phyloP scores from a whole-genome alignment of 768 basidiomycete genomes.

The Mycena epipterygia region DNA sequence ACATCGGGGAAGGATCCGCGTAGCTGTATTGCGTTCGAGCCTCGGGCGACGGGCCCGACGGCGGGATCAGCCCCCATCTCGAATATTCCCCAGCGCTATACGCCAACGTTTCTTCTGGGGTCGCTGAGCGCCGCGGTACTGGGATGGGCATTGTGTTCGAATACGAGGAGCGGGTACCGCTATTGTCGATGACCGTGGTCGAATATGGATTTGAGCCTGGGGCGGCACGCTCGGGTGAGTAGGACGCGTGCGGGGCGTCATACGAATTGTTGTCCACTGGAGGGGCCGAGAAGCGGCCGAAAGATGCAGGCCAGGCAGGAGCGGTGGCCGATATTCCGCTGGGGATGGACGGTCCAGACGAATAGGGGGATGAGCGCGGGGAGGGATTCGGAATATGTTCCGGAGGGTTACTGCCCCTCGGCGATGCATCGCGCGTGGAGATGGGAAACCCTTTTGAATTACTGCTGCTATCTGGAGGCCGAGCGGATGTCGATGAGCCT shows the following conservation, averaged over 20 bases:
- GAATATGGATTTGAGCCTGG: background rate
- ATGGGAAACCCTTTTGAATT: background rate
- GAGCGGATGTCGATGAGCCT: slow-evolving; percentile 23
- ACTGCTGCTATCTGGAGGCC: slow-evolving; percentile 13
- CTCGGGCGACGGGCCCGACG: background rate
- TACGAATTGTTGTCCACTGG: background rate
- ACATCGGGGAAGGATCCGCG: background rate
- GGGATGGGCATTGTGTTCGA: slow-evolving; percentile 18
- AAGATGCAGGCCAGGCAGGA: slow-evolving; percentile 1
- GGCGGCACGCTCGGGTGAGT: background rate
- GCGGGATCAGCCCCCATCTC: slow-evolving; percentile 1
- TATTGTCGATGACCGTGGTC: background rate
- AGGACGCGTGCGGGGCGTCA: background rate
- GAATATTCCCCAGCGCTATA: slow-evolving; percentile 27
- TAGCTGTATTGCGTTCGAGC: background rate
- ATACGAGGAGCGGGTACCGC: background rate
- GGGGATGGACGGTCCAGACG: background rate
- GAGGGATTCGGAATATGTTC: background rate
- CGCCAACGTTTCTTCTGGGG: slow-evolving; percentile 2
- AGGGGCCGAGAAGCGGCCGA: background rate
- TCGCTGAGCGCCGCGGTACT: background rate
- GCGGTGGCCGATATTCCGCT: slow-evolving; percentile 9
- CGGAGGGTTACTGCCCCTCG: background rate
- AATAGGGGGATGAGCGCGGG: background rate
- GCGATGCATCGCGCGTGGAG: background rate